A percentile compares a stretch with the other conserved stretches of the same genome.
phyloP scores from a whole-genome alignment of 2,329 filamentous ascomycete genomes.

The Trichoderma koningiopsis region DNA sequence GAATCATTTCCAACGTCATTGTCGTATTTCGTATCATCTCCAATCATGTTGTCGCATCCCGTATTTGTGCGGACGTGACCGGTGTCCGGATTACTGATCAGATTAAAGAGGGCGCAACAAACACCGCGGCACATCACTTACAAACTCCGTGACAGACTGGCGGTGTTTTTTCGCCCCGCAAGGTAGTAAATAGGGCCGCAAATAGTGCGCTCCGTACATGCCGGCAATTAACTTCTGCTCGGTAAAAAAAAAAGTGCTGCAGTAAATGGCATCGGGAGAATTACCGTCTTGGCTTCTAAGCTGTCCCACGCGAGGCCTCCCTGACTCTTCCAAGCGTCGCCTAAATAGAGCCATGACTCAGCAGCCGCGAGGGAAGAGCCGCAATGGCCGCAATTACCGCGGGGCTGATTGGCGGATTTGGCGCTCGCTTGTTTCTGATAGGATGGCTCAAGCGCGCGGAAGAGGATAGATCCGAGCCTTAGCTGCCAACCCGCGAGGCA shows the following conservation, averaged over 20 bases:
- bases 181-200: background rate
- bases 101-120: background rate
- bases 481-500: conserved; percentile 2
- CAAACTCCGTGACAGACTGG: no score
- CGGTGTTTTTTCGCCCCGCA: no score
- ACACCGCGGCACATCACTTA: no score
- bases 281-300: background rate
- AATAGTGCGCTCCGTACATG: no score
- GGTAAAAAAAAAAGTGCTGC: no score
- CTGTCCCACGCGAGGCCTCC: background rate
- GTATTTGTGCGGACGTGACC: background rate
- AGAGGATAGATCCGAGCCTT: conserved; percentile 10
- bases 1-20: background rate
- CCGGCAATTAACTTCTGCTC: no score
- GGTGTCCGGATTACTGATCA: background rate
- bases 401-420: background rate
- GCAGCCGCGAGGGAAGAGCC: background rate
- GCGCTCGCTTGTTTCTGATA: background rate
- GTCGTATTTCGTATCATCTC: background rate
- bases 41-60: background rate
- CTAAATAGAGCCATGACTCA: conserved; percentile 5
- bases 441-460: conserved; percentile 10
- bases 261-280: background rate
- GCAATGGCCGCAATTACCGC: background rate
- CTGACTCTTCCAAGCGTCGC: background rate